These are phyloP conservation scores for Exophiala dermatitidis DNA, from an alignment of 2,329 filamentous ascomycete species.

Conservation along the genomic window DNA sequence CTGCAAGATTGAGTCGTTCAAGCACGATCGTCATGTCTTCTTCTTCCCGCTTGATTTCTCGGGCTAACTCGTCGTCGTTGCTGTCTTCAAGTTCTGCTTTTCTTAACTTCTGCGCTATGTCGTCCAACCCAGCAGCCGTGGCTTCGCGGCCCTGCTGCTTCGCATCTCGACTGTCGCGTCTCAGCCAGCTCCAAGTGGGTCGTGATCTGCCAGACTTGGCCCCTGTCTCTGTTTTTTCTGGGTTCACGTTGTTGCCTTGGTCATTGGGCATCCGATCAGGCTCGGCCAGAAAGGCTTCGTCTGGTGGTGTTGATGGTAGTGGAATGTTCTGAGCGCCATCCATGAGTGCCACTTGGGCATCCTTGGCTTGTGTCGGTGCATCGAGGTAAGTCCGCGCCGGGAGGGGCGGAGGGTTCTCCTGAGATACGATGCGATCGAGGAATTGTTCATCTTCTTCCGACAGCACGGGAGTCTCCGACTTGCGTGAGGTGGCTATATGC, in stretches of 20 bases:
- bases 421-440: conserved; percentile 45
- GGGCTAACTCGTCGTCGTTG: conserved; percentile 31
- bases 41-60: conserved; percentile 51
- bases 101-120: conserved; percentile 29
- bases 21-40: conserved; percentile 72
- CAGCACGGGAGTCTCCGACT: conserved; percentile 41
- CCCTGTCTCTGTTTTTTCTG: conserved; percentile 24
- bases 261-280: conserved; percentile 37
- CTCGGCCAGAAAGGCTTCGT: too few relatives aligned
- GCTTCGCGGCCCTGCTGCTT: conserved; percentile 31
- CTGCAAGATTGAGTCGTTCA: conserved; percentile 73
- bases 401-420: conserved; percentile 38
- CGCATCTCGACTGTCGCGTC: conserved; percentile 33
- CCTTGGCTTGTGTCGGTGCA: conserved; percentile 29
- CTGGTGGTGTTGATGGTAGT: conserved; percentile 30
- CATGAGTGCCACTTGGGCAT: conserved; percentile 42
- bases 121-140: conserved; percentile 28
- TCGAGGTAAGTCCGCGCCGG: conserved; percentile 28
- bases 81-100: conserved; percentile 28
- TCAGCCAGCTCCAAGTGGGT: conserved; percentile 36
- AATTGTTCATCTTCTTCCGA: conserved; percentile 57
- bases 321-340: conserved; percentile 44
- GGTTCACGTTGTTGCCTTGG: conserved; percentile 10
- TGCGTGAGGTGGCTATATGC: conserved; percentile 30
- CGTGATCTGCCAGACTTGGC: conserved; percentile 26